phyloP scores from a whole-genome alignment of 1,139 yeast genomes.

The Zygoascus sp. region DNA sequence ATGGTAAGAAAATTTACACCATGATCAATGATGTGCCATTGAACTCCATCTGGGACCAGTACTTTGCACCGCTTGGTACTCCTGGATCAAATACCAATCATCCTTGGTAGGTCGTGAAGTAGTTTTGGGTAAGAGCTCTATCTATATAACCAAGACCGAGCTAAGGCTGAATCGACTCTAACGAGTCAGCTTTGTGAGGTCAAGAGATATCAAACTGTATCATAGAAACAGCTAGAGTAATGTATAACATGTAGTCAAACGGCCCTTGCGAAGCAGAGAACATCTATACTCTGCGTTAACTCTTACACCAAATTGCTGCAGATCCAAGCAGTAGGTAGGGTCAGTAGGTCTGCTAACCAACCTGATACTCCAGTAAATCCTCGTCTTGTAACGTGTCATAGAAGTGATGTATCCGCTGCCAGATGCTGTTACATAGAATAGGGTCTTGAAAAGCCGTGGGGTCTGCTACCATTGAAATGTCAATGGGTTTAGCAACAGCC shows the following conservation, averaged over 20 bases:
- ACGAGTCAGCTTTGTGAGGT: no score
- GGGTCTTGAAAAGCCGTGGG: constrained; percentile 8
- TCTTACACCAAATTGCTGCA: no score
- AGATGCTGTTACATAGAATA: constrained; percentile 1
- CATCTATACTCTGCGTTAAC: no score
- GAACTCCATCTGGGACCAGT: constrained; percentile 75
- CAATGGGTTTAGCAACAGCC: neutral
- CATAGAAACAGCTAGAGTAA: no score
- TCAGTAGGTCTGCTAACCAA: neutral
- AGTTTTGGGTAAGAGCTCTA: no score
- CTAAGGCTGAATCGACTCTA: no score
- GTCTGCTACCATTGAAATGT: neutral
- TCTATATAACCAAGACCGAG: no score
- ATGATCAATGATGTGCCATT: constrained; percentile 62
- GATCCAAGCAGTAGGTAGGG: no score
- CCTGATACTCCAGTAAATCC: neutral
- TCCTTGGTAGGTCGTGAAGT: neutral
- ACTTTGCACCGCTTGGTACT: constrained; percentile 36
- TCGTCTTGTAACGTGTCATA: constrained; percentile 7
- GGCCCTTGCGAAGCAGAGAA: no score
- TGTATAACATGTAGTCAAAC: no score
- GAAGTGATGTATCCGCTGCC: constrained; percentile 7
- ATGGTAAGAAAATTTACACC: constrained; percentile 52
- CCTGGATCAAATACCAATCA: constrained; percentile 6
- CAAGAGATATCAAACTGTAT: no score